Evolutionary conservation across 768 basidiomycete species (phyloP), one percentile per base, ranked within the genome.

Genomic region (Tulasnella sp.): DNA sequence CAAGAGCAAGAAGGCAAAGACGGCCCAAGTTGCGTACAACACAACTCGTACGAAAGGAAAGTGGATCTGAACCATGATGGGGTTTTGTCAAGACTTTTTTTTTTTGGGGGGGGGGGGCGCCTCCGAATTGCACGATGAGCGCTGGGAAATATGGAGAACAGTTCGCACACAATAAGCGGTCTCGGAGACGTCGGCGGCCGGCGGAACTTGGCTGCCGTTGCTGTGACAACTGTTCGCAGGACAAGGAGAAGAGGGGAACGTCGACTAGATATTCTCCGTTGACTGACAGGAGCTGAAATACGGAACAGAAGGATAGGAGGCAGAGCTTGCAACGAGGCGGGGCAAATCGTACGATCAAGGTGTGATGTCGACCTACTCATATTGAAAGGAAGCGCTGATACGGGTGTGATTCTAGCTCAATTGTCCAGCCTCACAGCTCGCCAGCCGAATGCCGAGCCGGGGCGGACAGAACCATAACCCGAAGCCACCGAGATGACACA

Each of bases 1-100:
- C 29, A 76, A 70, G 15, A 76, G 69, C 31, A 76, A 36, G 75
- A 76, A 68, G 7, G 75, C 25, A 64, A 64, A 76, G 15, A 76
- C 25, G 14, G 39, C 40, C 38, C 69, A 40, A 37, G 49, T 39
- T 22, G 22, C 37, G 38, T 76, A 76, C 15, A 76, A 54, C 36
- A 68, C 52, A 31, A 76, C 37, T 15, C 75, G 64, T 34, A 49
- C 67, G 22, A 52, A 38, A 22, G 75, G 67, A 58, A 74, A 74
- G 69, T 70, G 36, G 12, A 70, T 42, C n/a, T 38, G 37, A 38
- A 38, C 69, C 69, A 70, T 70, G 69, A 14, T 14, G 31, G 58
- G 29, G 0, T 64, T 34, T 64, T 34, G 58, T 31, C 3, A 14
- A 34, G 58, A 34, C 25, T 11, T 25, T 29, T 64, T 25, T 12